Conservation (phyloP, 192 early-diverging fungal species). For the Backusella tarrabulga region DNA sequence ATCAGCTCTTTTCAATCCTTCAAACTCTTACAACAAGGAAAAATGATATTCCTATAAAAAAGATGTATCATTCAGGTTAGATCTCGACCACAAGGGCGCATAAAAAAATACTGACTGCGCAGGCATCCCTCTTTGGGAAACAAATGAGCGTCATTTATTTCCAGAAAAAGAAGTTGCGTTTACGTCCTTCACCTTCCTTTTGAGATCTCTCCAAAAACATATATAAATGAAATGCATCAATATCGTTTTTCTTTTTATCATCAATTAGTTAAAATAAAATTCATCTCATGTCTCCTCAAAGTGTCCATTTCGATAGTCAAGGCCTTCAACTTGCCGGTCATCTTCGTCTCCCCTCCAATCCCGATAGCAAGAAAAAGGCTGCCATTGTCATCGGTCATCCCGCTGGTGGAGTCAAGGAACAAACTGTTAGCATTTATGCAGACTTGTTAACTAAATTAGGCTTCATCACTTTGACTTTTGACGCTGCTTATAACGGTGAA, state of each 20-base stretch:
- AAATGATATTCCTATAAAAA: background rate
- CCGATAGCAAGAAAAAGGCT: background rate
- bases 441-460: constrained; percentile 18
- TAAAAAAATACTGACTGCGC: background rate
- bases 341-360: background rate
- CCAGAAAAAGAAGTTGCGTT: background rate
- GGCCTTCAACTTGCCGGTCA: background rate
- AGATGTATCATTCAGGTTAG: background rate
- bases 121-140: background rate
- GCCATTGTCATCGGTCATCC: background rate
- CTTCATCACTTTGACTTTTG: constrained; percentile 28
- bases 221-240: background rate
- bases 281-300: background rate
- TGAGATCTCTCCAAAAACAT: background rate
- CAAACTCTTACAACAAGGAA: background rate
- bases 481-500: constrained; percentile 23
- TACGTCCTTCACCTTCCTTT: background rate
- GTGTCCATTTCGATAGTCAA: background rate
- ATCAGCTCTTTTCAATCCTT: background rate
- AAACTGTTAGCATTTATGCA: constrained; percentile 27
- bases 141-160: background rate
- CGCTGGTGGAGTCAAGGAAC: constrained; percentile 32
- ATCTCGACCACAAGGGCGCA: too few species aligned
- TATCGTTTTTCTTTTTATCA: background rate
- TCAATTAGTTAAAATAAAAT: background rate